phyloP scores from a whole-genome alignment of 1,284 basidiomycete genomes.

The Ganoderma multipileum region DNA sequence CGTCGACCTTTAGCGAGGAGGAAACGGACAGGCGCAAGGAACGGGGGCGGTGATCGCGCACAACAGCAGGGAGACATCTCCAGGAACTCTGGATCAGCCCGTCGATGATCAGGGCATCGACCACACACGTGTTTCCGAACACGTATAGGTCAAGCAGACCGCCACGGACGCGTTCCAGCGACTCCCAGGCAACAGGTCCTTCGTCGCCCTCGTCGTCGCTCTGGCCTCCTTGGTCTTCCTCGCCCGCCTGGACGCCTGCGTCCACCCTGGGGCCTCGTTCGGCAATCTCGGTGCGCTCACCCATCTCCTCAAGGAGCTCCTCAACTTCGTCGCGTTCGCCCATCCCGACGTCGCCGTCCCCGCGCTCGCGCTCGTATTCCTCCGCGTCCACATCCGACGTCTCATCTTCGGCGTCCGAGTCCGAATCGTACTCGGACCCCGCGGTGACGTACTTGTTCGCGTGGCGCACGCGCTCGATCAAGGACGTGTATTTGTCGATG shows the following conservation, averaged over 20 bases:
- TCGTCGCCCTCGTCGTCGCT: neutral
- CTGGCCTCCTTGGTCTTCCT: neutral
- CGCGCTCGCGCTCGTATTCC: neutral
- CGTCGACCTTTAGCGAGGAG: neutral
- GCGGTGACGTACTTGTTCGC: neutral
- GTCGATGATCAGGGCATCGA: neutral
- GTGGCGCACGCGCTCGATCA: neutral
- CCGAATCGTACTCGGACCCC: neutral
- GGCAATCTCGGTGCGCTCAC: neutral
- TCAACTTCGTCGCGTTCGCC: neutral
- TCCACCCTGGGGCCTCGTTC: neutral
- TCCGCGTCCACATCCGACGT: neutral
- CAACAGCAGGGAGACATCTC: neutral
- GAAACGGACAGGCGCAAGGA: neutral
- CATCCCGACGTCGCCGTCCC: neutral
- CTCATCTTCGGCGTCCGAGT: too few relatives aligned
- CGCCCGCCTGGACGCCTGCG: neutral
- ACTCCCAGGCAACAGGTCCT: neutral
- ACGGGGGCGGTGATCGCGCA: neutral
- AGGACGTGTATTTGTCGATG: neutral
- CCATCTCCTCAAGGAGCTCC: neutral
- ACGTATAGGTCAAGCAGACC: slow-evolving; percentile 5
- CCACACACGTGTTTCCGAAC: neutral
- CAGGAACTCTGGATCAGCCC: neutral
- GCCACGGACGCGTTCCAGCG: slow-evolving; percentile 2